Conservation (phyloP, 345 rosid genomes). For the Iberis pinnata region DNA sequence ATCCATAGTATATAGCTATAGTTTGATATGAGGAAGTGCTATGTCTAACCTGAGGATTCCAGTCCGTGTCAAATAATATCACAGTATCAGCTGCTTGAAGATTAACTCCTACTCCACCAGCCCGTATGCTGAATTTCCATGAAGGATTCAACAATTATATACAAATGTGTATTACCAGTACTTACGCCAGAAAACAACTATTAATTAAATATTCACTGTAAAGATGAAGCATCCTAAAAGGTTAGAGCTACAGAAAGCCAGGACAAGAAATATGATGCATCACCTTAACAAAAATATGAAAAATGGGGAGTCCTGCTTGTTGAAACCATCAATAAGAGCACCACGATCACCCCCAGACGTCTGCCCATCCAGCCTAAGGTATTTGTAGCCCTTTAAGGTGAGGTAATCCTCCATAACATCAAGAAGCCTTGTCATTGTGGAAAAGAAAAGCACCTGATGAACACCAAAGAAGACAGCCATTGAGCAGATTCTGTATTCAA, state of each 20-base stretch:
- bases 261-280: conserved; percentile 23
- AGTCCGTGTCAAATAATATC: conserved; percentile 82
- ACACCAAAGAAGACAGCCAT: neutral
- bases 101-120: conserved; percentile 94
- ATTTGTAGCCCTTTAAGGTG: conserved; percentile 48
- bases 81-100: conserved; percentile 96
- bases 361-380: conserved; percentile 85
- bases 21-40: conserved; percentile 9
- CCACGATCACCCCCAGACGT: conserved; percentile 78
- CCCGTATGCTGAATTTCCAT: conserved; percentile 57
- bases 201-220: neutral
- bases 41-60: conserved; percentile 82
- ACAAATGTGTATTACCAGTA: conserved; percentile 2
- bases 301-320: conserved; percentile 53
- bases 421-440: conserved; percentile 95
- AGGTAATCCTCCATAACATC: conserved; percentile 95
- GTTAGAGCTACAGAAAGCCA: neutral
- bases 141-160: conserved; percentile 6
- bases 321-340: conserved; percentile 64
- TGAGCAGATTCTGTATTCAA: conserved; percentile 3
- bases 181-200: neutral
- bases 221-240: neutral
- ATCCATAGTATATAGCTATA: neutral
- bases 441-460: conserved; percentile 53
- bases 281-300: conserved; percentile 78